Evolutionary conservation across 148 eudicot species (phyloP).

Genomic region (Rhododendron henanense): DNA sequence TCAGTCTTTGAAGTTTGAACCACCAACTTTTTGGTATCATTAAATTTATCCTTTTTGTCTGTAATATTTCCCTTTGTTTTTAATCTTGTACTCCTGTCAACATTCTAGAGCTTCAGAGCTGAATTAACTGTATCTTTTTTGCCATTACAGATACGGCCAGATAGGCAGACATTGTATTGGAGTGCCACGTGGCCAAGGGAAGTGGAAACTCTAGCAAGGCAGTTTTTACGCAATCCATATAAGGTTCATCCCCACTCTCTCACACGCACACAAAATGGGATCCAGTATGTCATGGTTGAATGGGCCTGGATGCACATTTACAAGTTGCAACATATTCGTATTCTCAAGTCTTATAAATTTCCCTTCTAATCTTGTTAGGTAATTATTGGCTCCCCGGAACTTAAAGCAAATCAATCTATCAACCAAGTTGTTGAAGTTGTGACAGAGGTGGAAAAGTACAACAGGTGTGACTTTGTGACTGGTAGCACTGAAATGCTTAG

Average conservation of each 20-base stretch:
- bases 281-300: not conserved
- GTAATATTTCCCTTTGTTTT: not conserved
- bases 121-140: not conserved
- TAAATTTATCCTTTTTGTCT: not conserved
- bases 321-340: not conserved
- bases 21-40: not conserved
- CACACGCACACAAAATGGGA: not conserved
- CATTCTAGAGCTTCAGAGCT: not conserved
- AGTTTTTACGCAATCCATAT: slow-evolving; percentile 83
- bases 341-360: not conserved
- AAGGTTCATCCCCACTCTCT: slow-evolving; percentile 48
- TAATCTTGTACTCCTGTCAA: not conserved
- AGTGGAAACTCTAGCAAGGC: slow-evolving; percentile 87
- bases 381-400: slow-evolving; percentile 75
- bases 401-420: slow-evolving; percentile 93
- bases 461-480: slow-evolving; percentile 45
- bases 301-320: not conserved
- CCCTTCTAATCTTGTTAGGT: slow-evolving; percentile 41
- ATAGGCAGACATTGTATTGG: slow-evolving; percentile 98
- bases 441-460: slow-evolving; percentile 84
- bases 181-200: slow-evolving; percentile 99
- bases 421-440: slow-evolving; percentile 87
- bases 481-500: not conserved
- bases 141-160: slow-evolving; percentile 75
- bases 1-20: not conserved